A percentile compares a stretch with the other conserved stretches of the same genome.
Conservation (phyloP, 768 basidiomycete genomes). For the Mycena leptocephala region DNA sequence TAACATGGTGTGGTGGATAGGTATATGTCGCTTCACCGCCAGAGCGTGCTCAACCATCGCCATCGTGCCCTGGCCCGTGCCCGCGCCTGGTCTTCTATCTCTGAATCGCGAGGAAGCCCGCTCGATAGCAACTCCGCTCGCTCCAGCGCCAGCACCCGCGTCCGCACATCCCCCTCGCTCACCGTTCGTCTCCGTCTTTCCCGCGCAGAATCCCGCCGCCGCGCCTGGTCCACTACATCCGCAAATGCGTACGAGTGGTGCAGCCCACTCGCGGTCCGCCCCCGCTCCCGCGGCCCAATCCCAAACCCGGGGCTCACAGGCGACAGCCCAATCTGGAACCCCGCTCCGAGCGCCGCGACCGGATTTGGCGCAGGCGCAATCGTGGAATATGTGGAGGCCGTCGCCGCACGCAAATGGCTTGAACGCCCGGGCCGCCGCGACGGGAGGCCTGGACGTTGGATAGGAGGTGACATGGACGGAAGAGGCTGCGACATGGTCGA, state of each 20-base stretch:
- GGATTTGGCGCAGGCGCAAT: constrained; percentile 54
- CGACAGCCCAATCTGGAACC: constrained; percentile 84
- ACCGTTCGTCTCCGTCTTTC: constrained; percentile 60
- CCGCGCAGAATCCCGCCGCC: constrained; percentile 36
- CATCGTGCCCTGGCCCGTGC: constrained; percentile 31
- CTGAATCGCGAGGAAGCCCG: constrained; percentile 3
- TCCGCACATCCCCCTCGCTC: constrained; percentile 65
- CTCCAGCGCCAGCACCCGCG: constrained; percentile 27
- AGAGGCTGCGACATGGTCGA: constrained; percentile 29
- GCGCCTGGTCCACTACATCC: constrained; percentile 49
- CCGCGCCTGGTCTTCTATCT: constrained; percentile 32
- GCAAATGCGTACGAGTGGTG: constrained; percentile 44
- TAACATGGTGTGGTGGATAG: constrained; percentile 3
- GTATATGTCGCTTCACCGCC: not conserved
- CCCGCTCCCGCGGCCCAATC: constrained; percentile 65
- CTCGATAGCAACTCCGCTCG: constrained; percentile 15
- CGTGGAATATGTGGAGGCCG: constrained; percentile 33
- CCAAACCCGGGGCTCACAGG: constrained; percentile 86
- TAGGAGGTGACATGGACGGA: constrained; percentile 11
- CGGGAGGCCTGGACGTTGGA: not conserved
- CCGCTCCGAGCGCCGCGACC: constrained; percentile 60
- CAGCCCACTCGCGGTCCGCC: constrained; percentile 60
- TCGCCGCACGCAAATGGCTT: constrained; percentile 40
- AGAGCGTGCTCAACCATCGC: constrained; percentile 32
- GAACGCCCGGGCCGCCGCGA: constrained; percentile 34